Evolutionary conservation across 768 basidiomycete species (phyloP).

Genomic region (Sarcomyxa edulis): DNA sequence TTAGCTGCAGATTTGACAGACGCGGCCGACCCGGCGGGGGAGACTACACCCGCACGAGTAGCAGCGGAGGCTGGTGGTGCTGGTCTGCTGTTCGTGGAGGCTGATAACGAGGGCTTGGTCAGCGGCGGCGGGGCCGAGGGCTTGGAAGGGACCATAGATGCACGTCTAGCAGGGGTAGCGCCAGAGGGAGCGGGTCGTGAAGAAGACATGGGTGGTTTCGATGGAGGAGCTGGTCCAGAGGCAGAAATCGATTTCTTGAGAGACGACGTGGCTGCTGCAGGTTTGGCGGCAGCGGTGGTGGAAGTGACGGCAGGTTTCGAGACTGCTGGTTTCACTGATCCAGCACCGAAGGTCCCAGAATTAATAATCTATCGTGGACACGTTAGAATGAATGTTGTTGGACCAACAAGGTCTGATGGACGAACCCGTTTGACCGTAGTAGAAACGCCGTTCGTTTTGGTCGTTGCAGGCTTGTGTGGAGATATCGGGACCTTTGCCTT

Average conservation of each 20-base stretch:
- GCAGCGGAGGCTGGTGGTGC: slow-evolving; percentile 24
- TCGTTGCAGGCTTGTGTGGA: slow-evolving; percentile 35
- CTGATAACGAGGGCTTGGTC: slow-evolving; percentile 30
- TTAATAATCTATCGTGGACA: slow-evolving; percentile 47
- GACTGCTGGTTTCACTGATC: slow-evolving; percentile 34
- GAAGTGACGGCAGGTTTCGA: slow-evolving; percentile 13
- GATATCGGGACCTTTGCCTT: too few species aligned
- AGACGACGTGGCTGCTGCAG: slow-evolving; percentile 24
- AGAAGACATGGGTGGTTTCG: slow-evolving; percentile 32
- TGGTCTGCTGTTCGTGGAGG: slow-evolving; percentile 34
- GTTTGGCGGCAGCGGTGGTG: slow-evolving; percentile 8
- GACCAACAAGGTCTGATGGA: slow-evolving; percentile 2
- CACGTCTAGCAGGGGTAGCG: slow-evolving; percentile 31
- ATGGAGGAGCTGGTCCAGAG: slow-evolving; percentile 26
- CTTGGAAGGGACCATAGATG: slow-evolving; percentile 39
- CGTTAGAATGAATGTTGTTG: slow-evolving; percentile 8
- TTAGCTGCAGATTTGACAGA: slow-evolving; percentile 43
- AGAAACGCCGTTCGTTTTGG: slow-evolving; percentile 42
- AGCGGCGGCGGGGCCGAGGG: slow-evolving; percentile 22
- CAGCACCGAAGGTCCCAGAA: slow-evolving; percentile 62
- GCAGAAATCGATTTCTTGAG: slow-evolving; percentile 37
- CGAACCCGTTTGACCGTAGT: slow-evolving; percentile 67
- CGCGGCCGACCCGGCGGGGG: slow-evolving; percentile 46
- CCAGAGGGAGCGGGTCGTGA: slow-evolving; percentile 28
- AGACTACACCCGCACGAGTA: slow-evolving; percentile 46